Evolutionary conservation across 768 basidiomycete genomes (phyloP), one percentile per base, ranked within the genome.

Genomic region (Podaxis sp.): DNA sequence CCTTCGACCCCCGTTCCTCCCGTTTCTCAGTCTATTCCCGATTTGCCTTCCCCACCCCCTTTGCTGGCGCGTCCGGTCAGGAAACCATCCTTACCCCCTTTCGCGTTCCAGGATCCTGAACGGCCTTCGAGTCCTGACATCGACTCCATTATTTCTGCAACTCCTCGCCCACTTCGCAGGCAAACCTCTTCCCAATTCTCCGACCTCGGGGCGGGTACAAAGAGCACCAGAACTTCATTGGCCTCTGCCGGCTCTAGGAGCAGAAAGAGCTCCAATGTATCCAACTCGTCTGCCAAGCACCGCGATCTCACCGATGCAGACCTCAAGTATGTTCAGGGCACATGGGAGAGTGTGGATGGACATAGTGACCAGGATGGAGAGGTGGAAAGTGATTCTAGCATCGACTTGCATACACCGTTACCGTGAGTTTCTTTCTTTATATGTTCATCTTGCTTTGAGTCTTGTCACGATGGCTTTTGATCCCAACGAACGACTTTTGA

Each of bases 391-490:
- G 86, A 87, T 73, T 88, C 86, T 17, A 86, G 85, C 71, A 69
- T 89, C 55, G 88, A 89, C 73, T 67, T 89, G 36, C 87, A 88
- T 66, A 89, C 88, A 0, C 86, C 87, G 0, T 70, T 89, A 8
- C 86, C 88, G 87, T 88, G 67, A 73, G 87, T 83, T 8, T 63
- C 61, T 43, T 49, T 59, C 43, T 59, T 46, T 62, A 57, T 58
- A 60, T 38, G 61, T 27, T 66, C 59, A 56, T 47, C 46, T 46
- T 49, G 8, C 25, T 29, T 29, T 29, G 27, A 6, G 33, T 33
- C 33, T 64, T 36, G 49, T 50, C 49, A 50, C 22, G 22, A 27
- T 50, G 49, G 49, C 7, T 50, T 43, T 25, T 50, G 49, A 50
- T 50, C 17, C 19, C 43, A 46, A 46, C 5, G 41, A 4, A 7